Percentiles rank a stretch among this genome's conserved stretches.
phyloP scores from a whole-genome alignment of 1,284 basidiomycete species.

The Trametes pubescens region DNA sequence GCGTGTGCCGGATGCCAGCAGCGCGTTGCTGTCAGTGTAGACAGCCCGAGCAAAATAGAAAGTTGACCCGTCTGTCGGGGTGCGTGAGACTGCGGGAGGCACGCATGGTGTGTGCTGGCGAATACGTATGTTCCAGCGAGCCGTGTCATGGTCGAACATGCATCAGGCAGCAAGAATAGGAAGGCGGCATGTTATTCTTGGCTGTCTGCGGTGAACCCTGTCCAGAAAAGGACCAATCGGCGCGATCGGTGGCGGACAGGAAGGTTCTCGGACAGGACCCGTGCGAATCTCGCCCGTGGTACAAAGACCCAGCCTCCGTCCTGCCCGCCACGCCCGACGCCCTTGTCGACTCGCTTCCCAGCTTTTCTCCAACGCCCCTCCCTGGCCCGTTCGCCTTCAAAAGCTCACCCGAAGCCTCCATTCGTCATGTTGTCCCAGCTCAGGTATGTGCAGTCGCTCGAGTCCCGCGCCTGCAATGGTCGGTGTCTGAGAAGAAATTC shows the following conservation, averaged over 20 bases:
- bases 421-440: slow-evolving; percentile 49
- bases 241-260: slow-evolving; percentile 8
- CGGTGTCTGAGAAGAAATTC: slow-evolving; percentile 1
- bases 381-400: slow-evolving; percentile 20
- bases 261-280: slow-evolving; percentile 27
- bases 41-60: slow-evolving; percentile 8
- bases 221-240: slow-evolving; percentile 8
- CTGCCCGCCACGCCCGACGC: slow-evolving; percentile 15
- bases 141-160: slow-evolving; percentile 3
- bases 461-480: neutral
- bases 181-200: slow-evolving; percentile 19
- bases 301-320: slow-evolving; percentile 16
- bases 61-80: neutral
- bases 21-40: slow-evolving; percentile 9
- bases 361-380: slow-evolving; percentile 16
- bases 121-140: neutral
- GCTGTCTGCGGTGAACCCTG: slow-evolving; percentile 10
- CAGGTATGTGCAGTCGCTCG: slow-evolving; percentile 35
- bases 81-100: slow-evolving; percentile 7
- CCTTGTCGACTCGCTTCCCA: slow-evolving; percentile 19
- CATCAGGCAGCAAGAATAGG: slow-evolving; percentile 14
- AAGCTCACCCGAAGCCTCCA: slow-evolving; percentile 29
- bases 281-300: slow-evolving; percentile 23
- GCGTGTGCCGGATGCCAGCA: neutral
- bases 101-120: slow-evolving; percentile 5